phyloP scores from a whole-genome alignment of 257 asterid genomes.

The Solanum piurae region DNA sequence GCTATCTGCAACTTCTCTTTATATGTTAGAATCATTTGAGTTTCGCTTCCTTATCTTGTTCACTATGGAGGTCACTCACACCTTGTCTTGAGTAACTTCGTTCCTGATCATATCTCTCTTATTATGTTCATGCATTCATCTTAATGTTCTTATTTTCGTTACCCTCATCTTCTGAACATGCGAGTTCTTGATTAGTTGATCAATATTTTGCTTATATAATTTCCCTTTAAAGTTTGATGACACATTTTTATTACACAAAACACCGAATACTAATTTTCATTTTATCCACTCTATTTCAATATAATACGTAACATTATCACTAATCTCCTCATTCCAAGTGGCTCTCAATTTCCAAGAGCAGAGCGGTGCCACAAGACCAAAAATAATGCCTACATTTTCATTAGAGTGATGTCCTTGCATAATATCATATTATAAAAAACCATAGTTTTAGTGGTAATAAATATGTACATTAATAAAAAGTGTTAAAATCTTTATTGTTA shows the following conservation, averaged over 20 bases:
- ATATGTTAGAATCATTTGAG: no score
- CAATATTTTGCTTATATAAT: no score
- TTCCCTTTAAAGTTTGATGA: no score
- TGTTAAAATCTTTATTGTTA: fast-evolving
- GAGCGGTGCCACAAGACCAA: background rate
- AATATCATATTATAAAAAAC: background rate
- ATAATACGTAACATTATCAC: background rate
- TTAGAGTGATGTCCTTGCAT: background rate
- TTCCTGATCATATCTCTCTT: no score
- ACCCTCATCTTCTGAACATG: no score
- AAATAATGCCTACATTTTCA: background rate
- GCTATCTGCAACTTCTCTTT: background rate
- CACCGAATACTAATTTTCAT: background rate
- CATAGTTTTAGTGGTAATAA: background rate
- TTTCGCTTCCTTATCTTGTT: fast-evolving
- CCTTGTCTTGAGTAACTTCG: no score
- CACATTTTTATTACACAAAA: background rate
- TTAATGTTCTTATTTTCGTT: background rate
- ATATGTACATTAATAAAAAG: no score
- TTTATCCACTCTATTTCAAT: background rate
- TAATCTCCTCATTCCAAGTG: background rate
- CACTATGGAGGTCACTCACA: background rate
- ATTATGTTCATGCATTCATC: background rate
- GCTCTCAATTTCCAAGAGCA: background rate
- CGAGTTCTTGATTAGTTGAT: background rate